Percentiles rank a stretch among this genome's conserved stretches.
Conservation (phyloP, 1,139 yeast genomes). For the Hyphopichia pseudoburtonii region DNA sequence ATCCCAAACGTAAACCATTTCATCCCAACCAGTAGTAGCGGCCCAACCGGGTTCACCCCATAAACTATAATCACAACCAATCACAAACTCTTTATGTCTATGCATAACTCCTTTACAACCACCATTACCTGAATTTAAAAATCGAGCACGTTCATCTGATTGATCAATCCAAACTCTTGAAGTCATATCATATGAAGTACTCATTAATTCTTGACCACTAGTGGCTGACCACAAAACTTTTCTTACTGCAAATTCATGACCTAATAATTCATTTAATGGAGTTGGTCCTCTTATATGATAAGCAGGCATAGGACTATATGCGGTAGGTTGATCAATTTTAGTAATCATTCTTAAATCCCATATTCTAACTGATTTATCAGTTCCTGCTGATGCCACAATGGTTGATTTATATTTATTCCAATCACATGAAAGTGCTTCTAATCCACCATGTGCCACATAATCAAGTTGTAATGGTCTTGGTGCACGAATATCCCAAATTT, state of each 20-base stretch:
- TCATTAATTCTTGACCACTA: conserved; percentile 63
- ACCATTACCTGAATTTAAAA: conserved; percentile 35
- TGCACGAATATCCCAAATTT: conserved; percentile 81
- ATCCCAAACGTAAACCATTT: conserved; percentile 91
- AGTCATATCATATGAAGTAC: conserved; percentile 91
- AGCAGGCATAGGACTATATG: conserved; percentile 38
- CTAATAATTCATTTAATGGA: conserved; percentile 76
- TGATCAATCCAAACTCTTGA: conserved; percentile 82
- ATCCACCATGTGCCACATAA: conserved; percentile 72
- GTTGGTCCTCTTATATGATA: conserved; percentile 57
- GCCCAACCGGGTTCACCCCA: conserved; percentile 98
- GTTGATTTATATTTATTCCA: conserved; percentile 87
- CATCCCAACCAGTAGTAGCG: conserved; percentile 96
- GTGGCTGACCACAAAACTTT: conserved; percentile 91
- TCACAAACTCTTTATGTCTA: conserved; percentile 81
- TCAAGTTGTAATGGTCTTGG: conserved; percentile 63
- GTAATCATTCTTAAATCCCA: conserved; percentile 85
- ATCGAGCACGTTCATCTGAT: conserved; percentile 54
- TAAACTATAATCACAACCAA: conserved; percentile 93
- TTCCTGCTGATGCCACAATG: conserved; percentile 84
- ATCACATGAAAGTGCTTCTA: conserved; percentile 79
- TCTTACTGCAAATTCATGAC: conserved; percentile 88
- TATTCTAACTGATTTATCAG: conserved; percentile 76
- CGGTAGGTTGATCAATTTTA: conserved; percentile 38
- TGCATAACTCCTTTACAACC: conserved; percentile 60